Percentiles rank a stretch among this genome's conserved stretches.
Conservation (phyloP, 768 basidiomycete species). For the Tylopilus vinaceipallidus region DNA sequence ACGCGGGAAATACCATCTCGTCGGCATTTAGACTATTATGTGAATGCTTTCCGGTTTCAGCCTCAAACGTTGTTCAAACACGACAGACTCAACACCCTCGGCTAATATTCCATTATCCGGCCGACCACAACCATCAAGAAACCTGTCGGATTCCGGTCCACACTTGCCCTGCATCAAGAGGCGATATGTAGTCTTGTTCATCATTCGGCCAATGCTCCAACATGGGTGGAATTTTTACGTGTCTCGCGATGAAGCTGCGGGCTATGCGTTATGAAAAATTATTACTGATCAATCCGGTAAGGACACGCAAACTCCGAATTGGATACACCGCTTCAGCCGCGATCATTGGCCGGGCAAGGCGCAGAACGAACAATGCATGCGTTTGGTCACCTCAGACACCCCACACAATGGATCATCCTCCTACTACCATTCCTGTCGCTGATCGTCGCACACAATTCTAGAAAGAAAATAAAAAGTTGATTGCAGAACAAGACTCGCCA, state of each 20-base stretch:
- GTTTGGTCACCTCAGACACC: no score
- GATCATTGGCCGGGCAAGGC: slow-evolving; percentile 4
- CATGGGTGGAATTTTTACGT: slow-evolving; percentile 24
- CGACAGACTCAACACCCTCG: neutral
- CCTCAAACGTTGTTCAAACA: neutral
- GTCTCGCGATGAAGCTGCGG: slow-evolving; percentile 1
- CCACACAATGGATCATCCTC: no score
- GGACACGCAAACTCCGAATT: slow-evolving; percentile 4
- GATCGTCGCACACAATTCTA: neutral
- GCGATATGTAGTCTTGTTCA: neutral
- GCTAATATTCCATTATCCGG: neutral
- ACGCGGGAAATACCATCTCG: neutral
- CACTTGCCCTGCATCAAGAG: neutral
- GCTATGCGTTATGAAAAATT: slow-evolving; percentile 9
- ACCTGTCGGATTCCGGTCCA: no score
- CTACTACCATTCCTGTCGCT: no score
- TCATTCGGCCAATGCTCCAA: neutral
- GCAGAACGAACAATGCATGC: neutral
- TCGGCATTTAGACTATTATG: neutral
- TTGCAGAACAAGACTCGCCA: neutral
- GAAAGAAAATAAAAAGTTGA: neutral
- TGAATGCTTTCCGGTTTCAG: neutral
- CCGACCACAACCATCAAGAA: neutral
- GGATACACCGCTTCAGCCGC: neutral
- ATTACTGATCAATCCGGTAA: slow-evolving; percentile 8